Base-by-base conservation (phyloP, 2,329 filamentous ascomycete genomes). In the Raffaelea albimanens region DNA sequence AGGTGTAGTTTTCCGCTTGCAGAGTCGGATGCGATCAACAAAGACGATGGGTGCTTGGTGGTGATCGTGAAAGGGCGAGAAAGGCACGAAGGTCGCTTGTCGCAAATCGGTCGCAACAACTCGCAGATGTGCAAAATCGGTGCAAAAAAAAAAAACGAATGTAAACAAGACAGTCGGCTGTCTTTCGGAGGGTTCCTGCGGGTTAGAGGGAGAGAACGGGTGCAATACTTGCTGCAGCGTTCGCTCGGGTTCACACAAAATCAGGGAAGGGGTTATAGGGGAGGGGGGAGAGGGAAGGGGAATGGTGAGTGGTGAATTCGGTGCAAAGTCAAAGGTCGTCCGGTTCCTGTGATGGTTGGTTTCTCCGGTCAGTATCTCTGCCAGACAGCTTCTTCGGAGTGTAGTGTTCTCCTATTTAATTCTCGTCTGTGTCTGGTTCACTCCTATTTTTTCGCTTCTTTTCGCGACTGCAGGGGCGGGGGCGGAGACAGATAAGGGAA, bases 401-500 rank as follows among this genome's bases (percentile, higher is more conserved):
- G 19, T 29, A 21, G 49, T 42, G 13, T 20, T 44, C 45, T 46
- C 25, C 25, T 29, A 29, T 29, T 29, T 7, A 29, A 29, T 29
- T 29, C 25, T 29, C 25, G 25, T 29, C 25, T 13, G 25, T 29
- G 25, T 29, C 25, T 29, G 25, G 25, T 29, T 29, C 25, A 7
- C 39, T 47, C 21, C 36, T 21, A 18, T 48, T 40, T 44, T 33
- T 40, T 41, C 14, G 44, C 11, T 10, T 40, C 25, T 34, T 36
- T 31, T 19, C 23, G 39, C 34, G 47, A 40, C 52, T 53, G 53
- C 53, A 53, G 44, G 50, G 52, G 50, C 47, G 43, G 29, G 20
- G 44, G 44, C 34, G 51, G 53, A 46, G 38, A 43, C 41, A 29
- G 44, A 43, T 40, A 51, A 48, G 41, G 44, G 53, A 29, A 39